Percentiles rank a stretch among this genome's conserved stretches.
phyloP scores from a whole-genome alignment of 2,329 filamentous ascomycete genomes.

The Biscogniauxia marginata region DNA sequence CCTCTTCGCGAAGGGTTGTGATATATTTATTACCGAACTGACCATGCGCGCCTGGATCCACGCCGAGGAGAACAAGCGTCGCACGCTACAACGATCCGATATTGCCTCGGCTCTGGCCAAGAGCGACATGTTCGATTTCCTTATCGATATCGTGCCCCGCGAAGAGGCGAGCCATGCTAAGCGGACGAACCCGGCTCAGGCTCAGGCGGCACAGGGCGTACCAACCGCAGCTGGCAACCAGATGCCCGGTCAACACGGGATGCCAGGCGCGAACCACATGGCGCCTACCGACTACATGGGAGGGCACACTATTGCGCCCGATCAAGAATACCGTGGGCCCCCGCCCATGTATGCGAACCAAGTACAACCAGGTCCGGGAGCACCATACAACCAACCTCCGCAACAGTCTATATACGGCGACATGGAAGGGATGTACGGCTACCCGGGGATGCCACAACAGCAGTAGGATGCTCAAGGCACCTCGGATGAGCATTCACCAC shows the following conservation, averaged over 20 bases:
- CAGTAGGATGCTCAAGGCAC: constrained; percentile 42
- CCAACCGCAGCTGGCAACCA: constrained; percentile 45
- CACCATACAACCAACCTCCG: constrained; percentile 74
- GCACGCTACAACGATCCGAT: constrained; percentile 91
- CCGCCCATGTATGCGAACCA: constrained; percentile 79
- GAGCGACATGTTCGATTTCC: constrained; percentile 99
- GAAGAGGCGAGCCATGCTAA: constrained; percentile 92
- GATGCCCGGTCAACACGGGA: constrained; percentile 52
- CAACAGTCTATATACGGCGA: constrained; percentile 76
- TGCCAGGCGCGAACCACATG: constrained; percentile 61
- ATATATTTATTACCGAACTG: constrained; percentile 98
- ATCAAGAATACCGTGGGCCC: constrained; percentile 77
- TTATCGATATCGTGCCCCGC: constrained; percentile 96
- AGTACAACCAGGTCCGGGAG: constrained; percentile 69
- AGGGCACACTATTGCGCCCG: constrained; percentile 62
- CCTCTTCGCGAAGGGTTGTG: constrained; percentile 95
- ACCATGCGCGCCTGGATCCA: constrained; percentile 99
- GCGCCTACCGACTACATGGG: constrained; percentile 61
- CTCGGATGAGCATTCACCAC: not conserved
- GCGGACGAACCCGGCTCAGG: constrained; percentile 57
- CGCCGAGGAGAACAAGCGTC: constrained; percentile 96
- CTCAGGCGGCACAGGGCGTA: constrained; percentile 40
- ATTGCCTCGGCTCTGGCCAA: constrained; percentile 95
- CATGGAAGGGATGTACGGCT: constrained; percentile 82
- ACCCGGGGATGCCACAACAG: constrained; percentile 76